Evolutionary conservation across 2,329 filamentous ascomycete genomes (phyloP), one percentile per base, ranked within the genome.

Genomic region (Ophiosphaerella narmari): DNA sequence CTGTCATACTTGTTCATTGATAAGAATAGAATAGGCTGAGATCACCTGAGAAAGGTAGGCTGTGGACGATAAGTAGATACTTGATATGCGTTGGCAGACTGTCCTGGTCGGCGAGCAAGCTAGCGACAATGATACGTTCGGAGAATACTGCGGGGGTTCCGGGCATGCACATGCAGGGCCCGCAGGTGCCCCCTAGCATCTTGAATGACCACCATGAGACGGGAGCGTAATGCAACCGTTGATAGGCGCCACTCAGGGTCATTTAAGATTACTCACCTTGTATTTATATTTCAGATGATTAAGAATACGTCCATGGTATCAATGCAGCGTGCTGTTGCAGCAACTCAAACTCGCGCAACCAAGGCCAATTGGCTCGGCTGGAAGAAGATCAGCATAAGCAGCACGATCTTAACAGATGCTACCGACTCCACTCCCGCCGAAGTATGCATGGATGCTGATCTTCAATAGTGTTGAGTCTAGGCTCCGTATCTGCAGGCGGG

Each of bases 61-160:
- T 18, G 50, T 49, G 49, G 31, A 45, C 40, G 36, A 26, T 12
- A 21, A 14, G 33, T 46, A 33, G 42, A 18, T 24, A 21, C 38
- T 32, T 39, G 33, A 37, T 14, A 45, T 55, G 53, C 43, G 48
- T 41, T 59, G 45, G 43, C 46, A 51, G 33, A 14, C 44, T 8
- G 44, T 33, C 42, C 44, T 57, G 50, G 48, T 57, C 43, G 50
- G 51, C 45, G 57, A 54, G 45, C 45, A 49, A 24, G 23, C 45
- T 44, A 24, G 39, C 41, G 45, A 52, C 34, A 16, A 34, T 54
- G 38, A 50, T 52, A 45, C 57, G 47, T 34, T 50, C 56, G 60
- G 62, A 57, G 48, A 55, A 58, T 55, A 55, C 51, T 55, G 62
- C 52, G 60, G 34, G 34, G 62, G 62, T 58, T 46, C 62, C 60